Percentiles rank a stretch among this genome's conserved stretches.
Conservation (phyloP, 495 filamentous ascomycete genomes). For the Aspergillus homomorphus region DNA sequence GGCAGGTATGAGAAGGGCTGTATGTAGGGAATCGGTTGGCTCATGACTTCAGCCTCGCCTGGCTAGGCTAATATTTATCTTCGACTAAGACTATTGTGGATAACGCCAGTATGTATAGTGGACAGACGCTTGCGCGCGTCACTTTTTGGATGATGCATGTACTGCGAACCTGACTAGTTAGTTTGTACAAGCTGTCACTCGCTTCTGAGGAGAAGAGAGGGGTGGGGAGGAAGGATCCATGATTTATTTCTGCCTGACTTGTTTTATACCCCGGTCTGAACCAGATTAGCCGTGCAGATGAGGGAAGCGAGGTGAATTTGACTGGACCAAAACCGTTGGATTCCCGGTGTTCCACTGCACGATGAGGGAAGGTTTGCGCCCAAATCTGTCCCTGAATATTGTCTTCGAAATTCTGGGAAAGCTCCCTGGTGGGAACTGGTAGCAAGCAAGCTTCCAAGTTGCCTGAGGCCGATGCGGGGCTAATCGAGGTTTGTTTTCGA, state of each 20-base stretch:
- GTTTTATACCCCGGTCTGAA: neutral
- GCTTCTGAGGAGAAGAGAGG: neutral
- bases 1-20: neutral
- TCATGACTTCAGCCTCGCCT: slow-evolving; percentile 14
- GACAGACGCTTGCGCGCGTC: slow-evolving; percentile 11
- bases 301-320: neutral
- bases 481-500: slow-evolving; percentile 22
- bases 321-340: neutral
- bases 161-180: slow-evolving; percentile 16
- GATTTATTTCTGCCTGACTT: slow-evolving; percentile 1
- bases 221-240: neutral
- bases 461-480: slow-evolving; percentile 26
- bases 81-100: slow-evolving; percentile 8
- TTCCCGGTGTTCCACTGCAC: neutral
- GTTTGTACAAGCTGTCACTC: slow-evolving; percentile 5
- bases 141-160: slow-evolving; percentile 11
- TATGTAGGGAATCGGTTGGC: slow-evolving; percentile 12
- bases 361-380: neutral
- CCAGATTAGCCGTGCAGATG: neutral
- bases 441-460: slow-evolving; percentile 19
- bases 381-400: slow-evolving; percentile 4
- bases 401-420: slow-evolving; percentile 6
- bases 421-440: too few species aligned
- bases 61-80: neutral
- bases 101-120: slow-evolving; percentile 14